Evolutionary conservation across 768 basidiomycete species (phyloP), one percentile per base, ranked within the genome.

Genomic region (Podaxis sp.): DNA sequence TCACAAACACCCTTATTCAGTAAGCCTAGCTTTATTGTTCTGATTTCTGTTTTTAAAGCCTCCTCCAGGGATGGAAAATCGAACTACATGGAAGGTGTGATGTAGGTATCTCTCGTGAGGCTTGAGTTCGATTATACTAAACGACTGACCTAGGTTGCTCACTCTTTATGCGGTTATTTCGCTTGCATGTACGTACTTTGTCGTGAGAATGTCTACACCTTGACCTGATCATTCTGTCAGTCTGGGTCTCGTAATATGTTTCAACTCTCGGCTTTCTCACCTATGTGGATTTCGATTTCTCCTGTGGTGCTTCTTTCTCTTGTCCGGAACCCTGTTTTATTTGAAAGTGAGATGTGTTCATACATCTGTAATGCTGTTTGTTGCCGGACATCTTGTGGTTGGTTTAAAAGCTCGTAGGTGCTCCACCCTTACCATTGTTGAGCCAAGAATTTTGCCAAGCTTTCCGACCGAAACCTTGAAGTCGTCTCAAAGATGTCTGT

Each of bases 51-150:
- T 59, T 38, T 42, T 64, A 19, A 64, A 63, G 49, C 53, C 58
- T 38, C 39, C 52, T 26, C n/a, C 52, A 85, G 87, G 76, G 90
- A 93, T 65, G 94, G 94, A 51, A 89, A 88, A 69, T 89, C 90
- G 15, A 95, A 96, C 70, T 95, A 93, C 71, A 91, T 96, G 88
- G 95, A 96, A 76, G 95, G 95, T 38, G 72, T 93, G 48, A 90
- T 95, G 92, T 80, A 67, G 19, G 75, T 70, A 2, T 51, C 24
- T 55, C 5, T 33, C n/a, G 15, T 51, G 17, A 76, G 58, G 48
- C 71, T 64, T 51, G 68, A 61, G 54, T 68, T 77, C 9, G 77
- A 76, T 17, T 75, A 80, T 53, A 78, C 77, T 65, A 75, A 72
- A 39, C 66, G 78, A 53, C 75, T 77, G 15, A 39, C 77, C 64